These are phyloP conservation scores for Scedosporium boydii DNA, from an alignment of 2,329 filamentous ascomycete species.

Conservation along the genomic window DNA sequence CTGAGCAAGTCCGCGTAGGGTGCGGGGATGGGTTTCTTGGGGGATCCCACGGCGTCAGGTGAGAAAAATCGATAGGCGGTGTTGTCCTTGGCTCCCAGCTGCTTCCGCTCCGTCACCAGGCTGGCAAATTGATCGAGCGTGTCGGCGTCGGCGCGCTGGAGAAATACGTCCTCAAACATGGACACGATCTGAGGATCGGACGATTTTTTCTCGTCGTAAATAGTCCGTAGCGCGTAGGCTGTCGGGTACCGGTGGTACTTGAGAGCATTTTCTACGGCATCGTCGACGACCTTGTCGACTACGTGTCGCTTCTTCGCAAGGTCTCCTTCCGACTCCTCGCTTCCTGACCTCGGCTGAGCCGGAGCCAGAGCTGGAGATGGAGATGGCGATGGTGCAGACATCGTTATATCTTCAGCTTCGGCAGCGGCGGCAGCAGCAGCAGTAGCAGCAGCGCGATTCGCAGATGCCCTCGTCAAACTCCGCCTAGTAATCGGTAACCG, in stretches of 20 bases:
- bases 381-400: too few species aligned
- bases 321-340: slow-evolving; percentile 3
- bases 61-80: slow-evolving; percentile 19
- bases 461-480: slow-evolving; percentile 8
- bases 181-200: slow-evolving; percentile 40
- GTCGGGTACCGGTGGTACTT: slow-evolving; percentile 49
- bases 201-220: slow-evolving; percentile 47
- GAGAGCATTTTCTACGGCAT: slow-evolving; percentile 49
- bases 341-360: slow-evolving; percentile 4
- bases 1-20: slow-evolving; percentile 39
- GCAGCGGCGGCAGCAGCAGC: slow-evolving; percentile 6
- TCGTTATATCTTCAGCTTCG: background rate
- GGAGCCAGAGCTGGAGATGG: background rate
- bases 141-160: slow-evolving; percentile 43
- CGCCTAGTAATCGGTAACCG: slow-evolving; percentile 9
- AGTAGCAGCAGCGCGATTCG: slow-evolving; percentile 5
- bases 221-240: slow-evolving; percentile 49
- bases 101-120: slow-evolving; percentile 45
- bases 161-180: slow-evolving; percentile 49
- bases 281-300: slow-evolving; percentile 43
- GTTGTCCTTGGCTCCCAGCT: slow-evolving; percentile 44
- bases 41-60: slow-evolving; percentile 15
- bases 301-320: slow-evolving; percentile 27
- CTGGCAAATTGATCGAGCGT: slow-evolving; percentile 41
- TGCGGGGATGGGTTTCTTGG: slow-evolving; percentile 36